Percentiles rank a stretch among this genome's conserved stretches.
phyloP scores from a whole-genome alignment of 2,329 filamentous ascomycete genomes.

The Pezicula carpinea region DNA sequence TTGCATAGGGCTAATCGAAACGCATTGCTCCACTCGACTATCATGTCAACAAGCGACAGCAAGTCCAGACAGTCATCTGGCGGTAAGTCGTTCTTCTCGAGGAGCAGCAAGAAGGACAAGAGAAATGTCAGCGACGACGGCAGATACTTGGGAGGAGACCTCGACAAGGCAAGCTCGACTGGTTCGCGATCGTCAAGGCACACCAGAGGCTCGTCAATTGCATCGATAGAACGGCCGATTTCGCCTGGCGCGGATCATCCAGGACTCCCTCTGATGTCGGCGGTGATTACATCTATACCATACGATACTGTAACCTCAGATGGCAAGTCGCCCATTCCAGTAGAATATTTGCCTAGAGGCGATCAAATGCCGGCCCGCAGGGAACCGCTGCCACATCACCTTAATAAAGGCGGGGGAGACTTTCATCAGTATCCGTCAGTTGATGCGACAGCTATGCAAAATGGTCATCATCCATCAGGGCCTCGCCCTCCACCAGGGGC shows the following conservation, averaged over 20 bases:
- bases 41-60: conserved; percentile 59
- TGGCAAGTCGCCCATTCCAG: conserved; percentile 63
- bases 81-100: conserved; percentile 81
- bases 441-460: conserved; percentile 48
- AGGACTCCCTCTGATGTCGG: conserved; percentile 69
- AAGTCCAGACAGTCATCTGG: conserved; percentile 76
- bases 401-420: conserved; percentile 72
- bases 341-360: conserved; percentile 67
- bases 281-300: conserved; percentile 82
- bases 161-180: conserved; percentile 55
- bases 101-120: conserved; percentile 77
- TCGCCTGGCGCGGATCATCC: conserved; percentile 55
- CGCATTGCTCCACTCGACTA: conserved; percentile 8
- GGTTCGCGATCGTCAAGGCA: conserved; percentile 71
- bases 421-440: conserved; percentile 86
- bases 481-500: conserved; percentile 54
- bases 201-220: conserved; percentile 65
- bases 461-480: conserved; percentile 52
- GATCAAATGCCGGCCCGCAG: conserved; percentile 60
- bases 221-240: conserved; percentile 65
- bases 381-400: conserved; percentile 76
- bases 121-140: conserved; percentile 57
- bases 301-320: conserved; percentile 69
- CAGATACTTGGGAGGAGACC: conserved; percentile 47
- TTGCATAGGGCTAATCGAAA: conserved; percentile 16